Evolutionary conservation across 768 basidiomycete genomes (phyloP), one percentile per base, ranked within the genome.

Genomic region (Agaricus subrufescens): DNA sequence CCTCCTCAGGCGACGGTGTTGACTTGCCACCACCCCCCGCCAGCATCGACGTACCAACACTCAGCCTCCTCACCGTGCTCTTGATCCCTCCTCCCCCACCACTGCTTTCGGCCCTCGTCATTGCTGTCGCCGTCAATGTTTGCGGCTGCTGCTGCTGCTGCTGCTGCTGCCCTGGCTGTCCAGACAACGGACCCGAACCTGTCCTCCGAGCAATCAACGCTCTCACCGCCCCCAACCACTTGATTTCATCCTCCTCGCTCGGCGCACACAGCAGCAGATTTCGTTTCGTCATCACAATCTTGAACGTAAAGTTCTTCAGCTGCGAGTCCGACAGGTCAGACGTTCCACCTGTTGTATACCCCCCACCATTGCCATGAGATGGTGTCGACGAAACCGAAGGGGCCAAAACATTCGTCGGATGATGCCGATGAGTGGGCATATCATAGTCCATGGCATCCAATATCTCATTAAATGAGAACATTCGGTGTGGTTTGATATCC

Each of bases 221-320:
- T 50, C 94, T 86, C 39, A 98, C 84, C 9, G 96, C 94, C 50
- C 94, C 94, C 46, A 99, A 76, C 97, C 97, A 99, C 70, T 89
- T 91, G 69, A 98, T 95, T 73, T 98, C 97, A 63, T 98, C 96
- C 63, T 98, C 97, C 69, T 99, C 97, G 56, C 82, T 87, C 14
- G 97, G 96, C 6, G 97, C 97, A 64, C 94, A 97, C 26, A 98
- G 76, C 52, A 96, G 70, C 57, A 94, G 74, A 15, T 91, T 89
- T 58, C 93, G 84, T 70, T 96, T 94, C 52, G 96, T 94, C 38
- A 94, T 97, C 62, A 98, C 87, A 54, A 98, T 88, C 73, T 97
- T 94, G 84, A 99, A 98, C 50, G 91, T 91, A 67, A 50, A 50
- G 49, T 56, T 56, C 87, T 80, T 9, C 71, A 69, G 25, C 72